These are phyloP conservation scores for Stephanodiscus triporus DNA, from an alignment of 108 stramenopile genomes.

Conservation along the genomic window DNA sequence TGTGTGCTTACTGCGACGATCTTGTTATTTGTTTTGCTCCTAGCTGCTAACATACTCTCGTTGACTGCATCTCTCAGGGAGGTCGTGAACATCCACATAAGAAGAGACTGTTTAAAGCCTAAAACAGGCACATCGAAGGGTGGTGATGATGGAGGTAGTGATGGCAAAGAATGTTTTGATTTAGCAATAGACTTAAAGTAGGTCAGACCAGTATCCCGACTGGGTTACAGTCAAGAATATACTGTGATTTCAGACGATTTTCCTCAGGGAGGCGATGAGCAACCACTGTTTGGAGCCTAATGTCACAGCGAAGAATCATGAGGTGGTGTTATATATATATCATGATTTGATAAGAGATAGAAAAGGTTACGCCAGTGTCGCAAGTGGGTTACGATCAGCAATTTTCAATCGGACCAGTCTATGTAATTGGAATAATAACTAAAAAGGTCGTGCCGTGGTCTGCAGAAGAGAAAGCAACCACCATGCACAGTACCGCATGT, in stretches of 20 bases:
- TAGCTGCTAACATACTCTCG: neutral
- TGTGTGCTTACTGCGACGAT: neutral
- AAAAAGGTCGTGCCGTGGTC: slow-evolving; percentile 11
- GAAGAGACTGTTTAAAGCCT: slow-evolving; percentile 15
- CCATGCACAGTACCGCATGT: too few relatives aligned
- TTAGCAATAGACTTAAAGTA: slow-evolving; percentile 20
- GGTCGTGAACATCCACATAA: slow-evolving; percentile 29
- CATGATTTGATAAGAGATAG: too few relatives aligned
- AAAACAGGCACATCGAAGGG: neutral
- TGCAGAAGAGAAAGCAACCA: slow-evolving; percentile 6
- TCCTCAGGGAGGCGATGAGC: neutral
- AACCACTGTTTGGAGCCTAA: neutral
- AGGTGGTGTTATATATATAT: too few relatives aligned
- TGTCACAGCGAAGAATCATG: too few relatives aligned
- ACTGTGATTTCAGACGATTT: slow-evolving; percentile 13
- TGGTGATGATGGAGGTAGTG: neutral
- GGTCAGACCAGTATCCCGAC: slow-evolving; percentile 19
- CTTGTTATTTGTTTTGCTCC: neutral
- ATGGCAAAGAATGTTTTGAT: neutral
- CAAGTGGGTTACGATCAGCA: too few relatives aligned
- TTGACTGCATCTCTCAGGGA: neutral
- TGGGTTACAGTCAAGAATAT: slow-evolving; percentile 41
- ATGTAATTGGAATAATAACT: slow-evolving; percentile 16
- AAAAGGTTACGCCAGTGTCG: too few relatives aligned
- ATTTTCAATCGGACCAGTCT: slow-evolving; percentile 15